phyloP scores from a whole-genome alignment of 2,329 filamentous ascomycete genomes.

The Ascochyta fabae region DNA sequence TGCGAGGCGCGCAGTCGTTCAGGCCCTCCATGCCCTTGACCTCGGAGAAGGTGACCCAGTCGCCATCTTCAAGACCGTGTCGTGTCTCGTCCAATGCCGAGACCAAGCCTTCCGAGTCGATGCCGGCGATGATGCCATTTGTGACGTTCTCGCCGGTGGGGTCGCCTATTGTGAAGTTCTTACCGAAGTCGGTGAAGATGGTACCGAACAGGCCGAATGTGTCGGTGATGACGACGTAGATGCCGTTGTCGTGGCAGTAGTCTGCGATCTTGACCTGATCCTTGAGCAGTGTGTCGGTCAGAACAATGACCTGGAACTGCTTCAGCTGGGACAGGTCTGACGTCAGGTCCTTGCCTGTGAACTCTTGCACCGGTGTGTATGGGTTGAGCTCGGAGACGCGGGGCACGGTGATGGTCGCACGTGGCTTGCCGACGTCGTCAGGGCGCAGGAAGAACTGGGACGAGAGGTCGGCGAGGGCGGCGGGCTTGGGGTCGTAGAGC shows the following conservation, averaged over 20 bases:
- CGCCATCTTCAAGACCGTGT: constrained; percentile 94
- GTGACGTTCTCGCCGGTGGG: constrained; percentile 87
- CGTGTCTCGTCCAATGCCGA: constrained; percentile 93
- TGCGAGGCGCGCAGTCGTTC: constrained; percentile 83
- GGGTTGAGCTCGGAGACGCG: constrained; percentile 94
- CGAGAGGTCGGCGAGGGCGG: constrained; percentile 86
- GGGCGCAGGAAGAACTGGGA: constrained; percentile 95
- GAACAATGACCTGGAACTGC: constrained; percentile 88
- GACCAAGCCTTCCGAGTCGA: constrained; percentile 88
- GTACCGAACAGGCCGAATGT: constrained; percentile 94
- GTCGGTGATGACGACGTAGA: constrained; percentile 86
- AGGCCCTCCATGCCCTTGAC: constrained; percentile 89
- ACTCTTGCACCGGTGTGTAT: constrained; percentile 88
- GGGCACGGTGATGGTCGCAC: constrained; percentile 84
- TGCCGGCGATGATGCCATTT: constrained; percentile 86
- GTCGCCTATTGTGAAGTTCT: constrained; percentile 90
- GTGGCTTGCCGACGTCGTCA: constrained; percentile 88
- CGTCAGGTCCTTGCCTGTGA: constrained; percentile 68
- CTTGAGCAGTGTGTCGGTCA: constrained; percentile 82
- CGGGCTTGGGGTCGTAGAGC: constrained; percentile 86
- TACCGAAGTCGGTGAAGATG: constrained; percentile 96
- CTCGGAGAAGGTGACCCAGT: constrained; percentile 94
- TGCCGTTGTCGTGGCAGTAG: constrained; percentile 92
- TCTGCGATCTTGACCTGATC: constrained; percentile 86
- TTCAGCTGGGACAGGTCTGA: constrained; percentile 82